Evolutionary conservation across 2,329 filamentous ascomycete species (phyloP), one percentile per base, ranked within the genome.

Genomic region (Colletotrichum spaethianum): DNA sequence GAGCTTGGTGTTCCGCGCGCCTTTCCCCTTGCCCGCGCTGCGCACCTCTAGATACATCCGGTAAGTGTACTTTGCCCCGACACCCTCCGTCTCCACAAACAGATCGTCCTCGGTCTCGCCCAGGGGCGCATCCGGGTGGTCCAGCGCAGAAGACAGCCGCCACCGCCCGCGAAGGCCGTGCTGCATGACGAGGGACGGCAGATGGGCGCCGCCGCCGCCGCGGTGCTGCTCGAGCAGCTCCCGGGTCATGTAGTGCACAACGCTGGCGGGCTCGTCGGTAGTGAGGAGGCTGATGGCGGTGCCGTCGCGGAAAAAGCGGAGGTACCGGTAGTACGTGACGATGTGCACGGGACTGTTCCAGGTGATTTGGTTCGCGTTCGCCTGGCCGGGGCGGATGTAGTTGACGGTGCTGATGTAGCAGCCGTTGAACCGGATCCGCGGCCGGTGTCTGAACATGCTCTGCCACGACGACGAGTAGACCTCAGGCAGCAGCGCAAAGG

Each of bases 381-480:
- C 88, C 71, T 93, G 93, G 40, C 96, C 96, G 0, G 94, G 86
- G 31, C 96, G 93, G 61, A 94, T 91, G 83, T 99, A 99, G 84
- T 98, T 98, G 71, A 98, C 95, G 0, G 96, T 98, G 81, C 92
- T 94, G 82, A 99, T 98, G 84, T 99, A 99, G 82, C 94, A 93
- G 33, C 96, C 96, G 78, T 96, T 96, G 86, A 97, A 99, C 70
- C 96, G 94, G 72, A 98, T 88, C 53, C 96, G 92, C 2, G 96
- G 96, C 18, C 95, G 93, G 6, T 86, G 85, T 48, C 93, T 93
- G 84, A 98, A 97, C 85, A 98, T 94, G 64, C 85, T 82, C 77
- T 89, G 84, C 89, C 90, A 92, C 2, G 88, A 88, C 2, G 81
- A 82, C 3, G 82, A 78, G 77, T 91, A 91, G 0, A 82, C 77